A percentile compares a stretch with the other conserved stretches of the same genome.
phyloP scores from a whole-genome alignment of 2,329 filamentous ascomycete species.

The Exserohilum turcica region DNA sequence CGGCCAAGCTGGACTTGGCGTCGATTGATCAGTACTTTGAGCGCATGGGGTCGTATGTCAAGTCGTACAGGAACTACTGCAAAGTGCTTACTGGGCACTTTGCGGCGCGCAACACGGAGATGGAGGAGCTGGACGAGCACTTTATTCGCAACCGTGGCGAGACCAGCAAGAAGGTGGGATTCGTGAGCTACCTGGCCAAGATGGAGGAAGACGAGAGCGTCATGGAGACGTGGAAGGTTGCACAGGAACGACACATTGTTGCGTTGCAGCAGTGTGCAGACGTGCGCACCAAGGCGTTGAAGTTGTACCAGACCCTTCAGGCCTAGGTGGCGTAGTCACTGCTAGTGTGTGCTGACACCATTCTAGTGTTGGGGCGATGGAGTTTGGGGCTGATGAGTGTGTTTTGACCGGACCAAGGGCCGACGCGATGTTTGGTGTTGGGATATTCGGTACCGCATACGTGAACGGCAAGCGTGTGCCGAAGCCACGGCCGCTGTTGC shows the following conservation, averaged over 20 bases:
- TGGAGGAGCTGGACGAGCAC: conserved; percentile 46
- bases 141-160: conserved; percentile 62
- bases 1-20: conserved; percentile 51
- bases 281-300: conserved; percentile 38
- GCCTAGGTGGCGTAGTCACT: conserved; percentile 2
- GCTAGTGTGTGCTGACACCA: conserved; percentile 10
- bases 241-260: conserved; percentile 64
- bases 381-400: background rate
- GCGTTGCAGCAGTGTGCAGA: conserved; percentile 53
- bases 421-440: background rate
- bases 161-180: conserved; percentile 54
- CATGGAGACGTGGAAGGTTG: conserved; percentile 64
- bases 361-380: background rate
- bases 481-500: conserved; percentile 1
- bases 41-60: conserved; percentile 61
- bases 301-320: conserved; percentile 30
- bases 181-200: conserved; percentile 64
- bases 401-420: background rate
- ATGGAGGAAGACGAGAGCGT: conserved; percentile 69
- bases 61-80: conserved; percentile 62
- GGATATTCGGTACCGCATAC: conserved; percentile 1
- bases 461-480: background rate
- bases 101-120: conserved; percentile 56
- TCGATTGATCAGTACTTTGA: conserved; percentile 59
- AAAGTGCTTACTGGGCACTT: conserved; percentile 62